These are phyloP conservation scores for Penicillium sclerotigenum DNA, from an alignment of 2,329 filamentous ascomycete genomes.

Conservation along the genomic window DNA sequence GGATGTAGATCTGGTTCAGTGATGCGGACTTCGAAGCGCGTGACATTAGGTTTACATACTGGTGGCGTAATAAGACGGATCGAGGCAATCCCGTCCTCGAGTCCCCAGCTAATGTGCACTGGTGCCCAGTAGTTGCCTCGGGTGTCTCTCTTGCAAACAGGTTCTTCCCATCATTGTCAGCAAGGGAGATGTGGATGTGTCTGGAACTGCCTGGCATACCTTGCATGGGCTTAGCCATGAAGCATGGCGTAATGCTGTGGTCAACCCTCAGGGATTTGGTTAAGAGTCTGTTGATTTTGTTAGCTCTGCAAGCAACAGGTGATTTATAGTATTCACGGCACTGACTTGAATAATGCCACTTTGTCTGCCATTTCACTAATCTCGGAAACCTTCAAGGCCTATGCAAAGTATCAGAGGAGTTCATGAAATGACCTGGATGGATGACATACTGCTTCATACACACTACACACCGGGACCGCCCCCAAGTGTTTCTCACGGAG, in stretches of 20 bases:
- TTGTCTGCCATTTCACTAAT: conserved; percentile 85
- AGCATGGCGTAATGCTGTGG: conserved; percentile 88
- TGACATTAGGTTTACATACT: conserved; percentile 68
- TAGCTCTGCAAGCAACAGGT: not conserved
- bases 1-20: conserved; percentile 81
- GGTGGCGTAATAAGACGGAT: conserved; percentile 86
- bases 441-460: conserved; percentile 74
- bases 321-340: not conserved
- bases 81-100: conserved; percentile 88
- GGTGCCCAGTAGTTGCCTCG: conserved; percentile 92
- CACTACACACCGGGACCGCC: conserved; percentile 89
- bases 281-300: conserved; percentile 54
- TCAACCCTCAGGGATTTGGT: conserved; percentile 82
- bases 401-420: not conserved
- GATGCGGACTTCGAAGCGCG: conserved; percentile 25
- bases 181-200: conserved; percentile 87
- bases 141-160: conserved; percentile 69
- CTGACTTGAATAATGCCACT: conserved; percentile 80
- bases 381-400: conserved; percentile 79
- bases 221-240: conserved; percentile 94
- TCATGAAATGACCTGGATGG: not conserved
- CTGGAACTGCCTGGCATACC: conserved; percentile 90
- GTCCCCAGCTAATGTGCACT: conserved; percentile 91
- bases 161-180: conserved; percentile 73
- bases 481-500: conserved; percentile 60